phyloP scores from a whole-genome alignment of 768 basidiomycete genomes.

The Trametes cinnabarina region DNA sequence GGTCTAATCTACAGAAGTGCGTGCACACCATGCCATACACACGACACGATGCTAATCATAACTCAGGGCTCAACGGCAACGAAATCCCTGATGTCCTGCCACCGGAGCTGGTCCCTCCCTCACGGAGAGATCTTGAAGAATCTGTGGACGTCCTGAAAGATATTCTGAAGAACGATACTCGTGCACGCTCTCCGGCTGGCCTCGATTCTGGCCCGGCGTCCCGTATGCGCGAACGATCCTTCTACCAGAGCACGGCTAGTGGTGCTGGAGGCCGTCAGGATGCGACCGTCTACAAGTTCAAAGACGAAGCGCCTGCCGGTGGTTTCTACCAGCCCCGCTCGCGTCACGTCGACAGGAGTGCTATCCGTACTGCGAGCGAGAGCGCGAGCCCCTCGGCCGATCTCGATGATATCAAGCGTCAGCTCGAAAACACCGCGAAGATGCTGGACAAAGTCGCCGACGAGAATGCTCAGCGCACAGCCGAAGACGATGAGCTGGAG shows the following conservation, averaged over 20 bases:
- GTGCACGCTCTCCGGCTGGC: conserved; percentile 60
- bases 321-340: conserved; percentile 77
- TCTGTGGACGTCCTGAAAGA: conserved; percentile 89
- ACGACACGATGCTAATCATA: neutral
- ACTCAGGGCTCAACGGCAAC: conserved; percentile 84
- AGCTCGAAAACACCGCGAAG: conserved; percentile 73
- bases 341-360: conserved; percentile 82
- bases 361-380: conserved; percentile 73
- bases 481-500: conserved; percentile 89
- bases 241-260: conserved; percentile 50
- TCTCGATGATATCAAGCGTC: conserved; percentile 82
- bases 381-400: conserved; percentile 61
- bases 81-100: conserved; percentile 86
- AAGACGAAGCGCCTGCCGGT: conserved; percentile 54
- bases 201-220: conserved; percentile 53
- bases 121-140: conserved; percentile 81
- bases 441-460: conserved; percentile 74
- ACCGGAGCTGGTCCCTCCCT: conserved; percentile 87
- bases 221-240: conserved; percentile 66
- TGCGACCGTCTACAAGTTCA: conserved; percentile 90
- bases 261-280: conserved; percentile 69
- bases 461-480: conserved; percentile 57
- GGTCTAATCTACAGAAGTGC: conserved; percentile 93
- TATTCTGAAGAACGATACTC: conserved; percentile 82
- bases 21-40: conserved; percentile 32